Percentiles rank a stretch among this genome's conserved stretches.
Evolutionary conservation across 495 filamentous ascomycete species (phyloP).

Genomic region (Aspergillus mulundensis): DNA sequence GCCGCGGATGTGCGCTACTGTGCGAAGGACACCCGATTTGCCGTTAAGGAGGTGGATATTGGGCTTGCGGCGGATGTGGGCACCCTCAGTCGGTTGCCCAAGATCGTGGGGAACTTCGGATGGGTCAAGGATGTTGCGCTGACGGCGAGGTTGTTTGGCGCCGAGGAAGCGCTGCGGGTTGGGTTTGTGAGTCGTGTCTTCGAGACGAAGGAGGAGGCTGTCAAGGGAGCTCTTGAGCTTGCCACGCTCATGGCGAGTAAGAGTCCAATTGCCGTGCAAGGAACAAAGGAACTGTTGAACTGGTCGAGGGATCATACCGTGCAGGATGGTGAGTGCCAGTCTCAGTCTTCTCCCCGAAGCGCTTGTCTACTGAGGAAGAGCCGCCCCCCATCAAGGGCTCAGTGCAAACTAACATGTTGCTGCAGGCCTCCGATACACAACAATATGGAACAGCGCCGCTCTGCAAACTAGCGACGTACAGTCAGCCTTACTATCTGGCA

Average conservation of each 20-base stretch:
- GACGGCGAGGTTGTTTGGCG: constrained; percentile 70
- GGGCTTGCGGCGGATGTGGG: constrained; percentile 93
- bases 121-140: constrained; percentile 94
- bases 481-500: constrained; percentile 66
- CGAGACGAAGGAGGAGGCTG: constrained; percentile 56
- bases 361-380: neutral
- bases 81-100: constrained; percentile 79
- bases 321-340: constrained; percentile 60
- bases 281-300: constrained; percentile 91
- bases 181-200: constrained; percentile 83
- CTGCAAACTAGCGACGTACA: constrained; percentile 78
- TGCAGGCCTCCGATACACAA: constrained; percentile 72
- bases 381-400: neutral
- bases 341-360: neutral
- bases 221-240: constrained; percentile 60
- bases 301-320: constrained; percentile 75
- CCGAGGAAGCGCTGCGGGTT: constrained; percentile 73
- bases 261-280: constrained; percentile 87
- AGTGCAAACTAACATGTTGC: neutral
- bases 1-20: constrained; percentile 79
- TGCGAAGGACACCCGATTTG: constrained; percentile 57
- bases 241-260: constrained; percentile 69
- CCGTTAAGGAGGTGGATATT: constrained; percentile 94
- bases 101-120: constrained; percentile 67
- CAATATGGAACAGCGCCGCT: constrained; percentile 79